These are phyloP conservation scores for Leishmania aethiopica DNA, from an alignment of 208 protist genomes.

Conservation along the genomic window DNA sequence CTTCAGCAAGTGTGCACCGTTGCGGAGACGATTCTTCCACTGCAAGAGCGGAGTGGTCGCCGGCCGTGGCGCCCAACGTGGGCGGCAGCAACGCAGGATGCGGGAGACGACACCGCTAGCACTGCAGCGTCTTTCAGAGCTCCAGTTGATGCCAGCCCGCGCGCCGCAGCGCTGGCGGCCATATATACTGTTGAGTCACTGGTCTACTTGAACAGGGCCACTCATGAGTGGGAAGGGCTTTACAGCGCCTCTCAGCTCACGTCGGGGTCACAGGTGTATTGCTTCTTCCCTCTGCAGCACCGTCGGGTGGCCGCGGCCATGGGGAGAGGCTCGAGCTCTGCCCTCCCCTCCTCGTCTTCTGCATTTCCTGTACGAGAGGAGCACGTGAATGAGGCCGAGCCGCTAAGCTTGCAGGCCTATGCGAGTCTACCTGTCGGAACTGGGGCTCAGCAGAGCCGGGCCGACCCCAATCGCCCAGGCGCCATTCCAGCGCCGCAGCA, in stretches of 20 bases:
- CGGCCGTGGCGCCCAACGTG: constrained; percentile 8
- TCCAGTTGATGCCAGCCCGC: not conserved
- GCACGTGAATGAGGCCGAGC: not conserved
- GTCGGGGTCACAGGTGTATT: constrained; percentile 62
- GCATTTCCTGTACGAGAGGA: not conserved
- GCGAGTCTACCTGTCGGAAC: constrained; percentile 1
- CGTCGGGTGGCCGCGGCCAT: not conserved
- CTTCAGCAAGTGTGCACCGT: constrained; percentile 59
- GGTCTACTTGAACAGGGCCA: constrained; percentile 43
- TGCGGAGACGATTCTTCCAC: constrained; percentile 54
- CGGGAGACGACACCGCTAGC: not conserved
- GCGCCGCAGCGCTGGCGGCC: not conserved
- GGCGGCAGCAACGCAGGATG: not conserved
- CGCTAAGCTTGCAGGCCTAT: not conserved
- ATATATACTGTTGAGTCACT: constrained; percentile 43
- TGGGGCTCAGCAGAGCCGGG: constrained; percentile 11
- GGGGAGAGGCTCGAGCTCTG: not conserved
- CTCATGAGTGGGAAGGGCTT: constrained; percentile 49
- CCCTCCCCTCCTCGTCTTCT: not conserved
- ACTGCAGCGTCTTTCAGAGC: not conserved
- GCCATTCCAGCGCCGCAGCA: constrained; percentile 30
- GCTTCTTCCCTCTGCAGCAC: constrained; percentile 34
- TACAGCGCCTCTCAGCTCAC: constrained; percentile 63
- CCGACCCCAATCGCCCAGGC: constrained; percentile 8
- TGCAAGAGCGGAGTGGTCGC: not conserved